Base-by-base conservation (phyloP, 2,329 filamentous ascomycete species). In the Hypoxylon sp. region DNA sequence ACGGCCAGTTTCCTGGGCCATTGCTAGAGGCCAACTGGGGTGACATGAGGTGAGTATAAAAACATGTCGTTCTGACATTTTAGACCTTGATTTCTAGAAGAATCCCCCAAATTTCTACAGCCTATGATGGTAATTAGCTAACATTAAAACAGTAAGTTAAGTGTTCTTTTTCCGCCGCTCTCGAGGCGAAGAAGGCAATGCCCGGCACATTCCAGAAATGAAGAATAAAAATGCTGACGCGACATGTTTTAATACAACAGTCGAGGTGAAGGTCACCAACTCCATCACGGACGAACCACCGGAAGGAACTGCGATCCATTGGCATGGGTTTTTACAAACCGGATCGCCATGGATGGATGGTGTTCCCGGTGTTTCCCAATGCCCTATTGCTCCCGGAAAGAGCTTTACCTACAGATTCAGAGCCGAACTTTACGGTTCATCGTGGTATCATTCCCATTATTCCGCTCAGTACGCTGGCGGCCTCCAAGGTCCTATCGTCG, bases 371-470 rank as follows among this genome's bases (percentile, higher is more conserved):
- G 79, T 87, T 2, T 78, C 81, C 0, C 89, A 93, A 76, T 93
- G 91, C 69, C 90, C 91, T 1, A 88, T 92, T 64, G 81, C 89
- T 4, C 90, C 90, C 0, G 87, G 86, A 19, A 83, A 82, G 65
- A 84, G 77, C 66, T 84, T 84, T 70, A 87, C 83, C 1, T 89
- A 88, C 72, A 80, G 80, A 23, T 86, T 87, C 74, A 75, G 81
- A 28, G 87, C 86, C 1, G 82, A 84, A 3, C 75, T 86, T 9
- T 88, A 87, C 69, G 87, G 87, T 21, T 83, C 82, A 1, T 79
- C 81, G 5, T 89, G 86, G 87, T 89, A 89, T 69, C 87, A 90
- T 75, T 86, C 85, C 32, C 87, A 90, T 74, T 89, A 87, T 74
- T 87, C 85, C 10, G 81, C 84, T 0, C 87, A 89, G 72, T 86